Base-by-base conservation (phyloP, 768 basidiomycete genomes). In the Hirschioporus abietinus region DNA sequence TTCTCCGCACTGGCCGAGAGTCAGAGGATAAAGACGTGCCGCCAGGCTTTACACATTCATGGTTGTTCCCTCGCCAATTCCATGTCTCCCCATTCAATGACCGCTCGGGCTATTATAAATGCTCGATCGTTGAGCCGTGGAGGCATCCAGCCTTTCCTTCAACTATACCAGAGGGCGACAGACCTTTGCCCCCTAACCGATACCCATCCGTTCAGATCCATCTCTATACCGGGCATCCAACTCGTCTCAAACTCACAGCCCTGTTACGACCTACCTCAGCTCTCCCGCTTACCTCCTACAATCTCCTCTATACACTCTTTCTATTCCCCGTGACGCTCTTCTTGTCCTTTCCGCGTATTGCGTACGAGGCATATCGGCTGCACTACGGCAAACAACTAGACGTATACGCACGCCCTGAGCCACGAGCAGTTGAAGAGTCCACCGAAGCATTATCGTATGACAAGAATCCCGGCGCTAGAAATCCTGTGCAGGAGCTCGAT, bases 81-180 rank as follows among this genome's bases (percentile, higher is more conserved):
- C 89, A 91, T 70, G 89, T 91, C 60, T 91, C 89, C 0, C 88
- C 90, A 0, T 91, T 90, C 80, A 91, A 90, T 72, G 87, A 89
- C 70, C 82, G 89, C 3, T 79, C 82, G 25, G 89, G 89, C 0
- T 88, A 79, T 72, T 91, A 91, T 76, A 82, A 77, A 2, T 79
- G 89, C 18, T 81, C 86, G 59, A 71, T 91, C 24, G 77, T 78
- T 66, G 72, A 77, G 12, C 88, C 89, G 4, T 25, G n/a, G 24
- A 25, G 18, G 15, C 24, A 34, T 23, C 25, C 20, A 15, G 24
- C 12, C 42, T 30, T 8, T 52, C 42, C 42, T 52, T 20, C 12
- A 52, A 6, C 20, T 52, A 20, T 20, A 15, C 42, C 8, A 30
- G 30, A 52, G 42, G 42, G 12, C 12, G 42, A 20, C 12, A 20